These are phyloP conservation scores for Podaxis pistillaris DNA, from an alignment of 768 basidiomycete species.

Conservation along the genomic window DNA sequence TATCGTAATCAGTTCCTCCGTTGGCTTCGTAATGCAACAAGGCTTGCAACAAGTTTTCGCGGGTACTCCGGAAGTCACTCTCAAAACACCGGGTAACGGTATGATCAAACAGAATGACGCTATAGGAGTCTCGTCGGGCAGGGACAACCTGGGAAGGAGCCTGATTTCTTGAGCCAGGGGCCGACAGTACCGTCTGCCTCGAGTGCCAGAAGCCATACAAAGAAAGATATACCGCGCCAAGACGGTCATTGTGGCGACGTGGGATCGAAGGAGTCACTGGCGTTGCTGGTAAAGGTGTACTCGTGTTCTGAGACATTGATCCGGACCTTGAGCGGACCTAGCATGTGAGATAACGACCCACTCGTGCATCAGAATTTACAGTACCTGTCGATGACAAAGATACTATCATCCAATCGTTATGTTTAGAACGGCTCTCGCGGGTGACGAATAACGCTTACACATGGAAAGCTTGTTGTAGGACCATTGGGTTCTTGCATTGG, in stretches of 20 bases:
- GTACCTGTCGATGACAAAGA: slow-evolving; percentile 51
- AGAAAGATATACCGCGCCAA: slow-evolving; percentile 59
- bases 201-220: slow-evolving; percentile 56
- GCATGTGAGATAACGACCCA: not conserved
- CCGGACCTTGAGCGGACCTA: slow-evolving; percentile 35
- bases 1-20: slow-evolving; percentile 43
- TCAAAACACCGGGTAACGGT: slow-evolving; percentile 22
- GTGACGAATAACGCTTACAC: slow-evolving; percentile 40
- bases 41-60: slow-evolving; percentile 39
- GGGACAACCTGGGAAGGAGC: slow-evolving; percentile 16
- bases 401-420: slow-evolving; percentile 9
- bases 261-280: slow-evolving; percentile 19
- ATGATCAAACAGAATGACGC: slow-evolving; percentile 46
- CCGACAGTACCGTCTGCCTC: slow-evolving; percentile 36
- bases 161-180: slow-evolving; percentile 2
- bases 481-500: slow-evolving; percentile 49
- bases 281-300: slow-evolving; percentile 41
- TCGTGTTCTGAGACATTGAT: slow-evolving; percentile 45
- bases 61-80: slow-evolving; percentile 47
- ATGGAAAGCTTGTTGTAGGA: slow-evolving; percentile 55
- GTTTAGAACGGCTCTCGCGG: not conserved
- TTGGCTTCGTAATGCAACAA: slow-evolving; percentile 30
- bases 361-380: not conserved
- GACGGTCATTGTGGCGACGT: slow-evolving; percentile 39
- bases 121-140: slow-evolving; percentile 52